A percentile compares a stretch with the other conserved stretches of the same genome.
These are phyloP conservation scores for Cercospora brassicicola DNA, from an alignment of 2,329 filamentous ascomycete genomes.

Conservation along the genomic window DNA sequence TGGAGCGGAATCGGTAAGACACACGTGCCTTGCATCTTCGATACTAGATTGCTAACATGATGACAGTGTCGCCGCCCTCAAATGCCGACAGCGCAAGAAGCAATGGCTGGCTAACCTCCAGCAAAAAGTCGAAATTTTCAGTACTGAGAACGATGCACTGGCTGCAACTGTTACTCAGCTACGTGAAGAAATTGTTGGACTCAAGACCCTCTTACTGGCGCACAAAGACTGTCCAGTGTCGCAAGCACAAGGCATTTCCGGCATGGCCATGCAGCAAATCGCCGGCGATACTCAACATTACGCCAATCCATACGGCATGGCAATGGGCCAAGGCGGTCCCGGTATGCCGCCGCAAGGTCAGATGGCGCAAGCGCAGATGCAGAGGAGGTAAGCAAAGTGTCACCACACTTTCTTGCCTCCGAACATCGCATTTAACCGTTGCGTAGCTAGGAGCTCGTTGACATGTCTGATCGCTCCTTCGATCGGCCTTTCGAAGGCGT, in stretches of 20 bases:
- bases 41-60: slow-evolving; percentile 31
- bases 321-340: slow-evolving; percentile 39
- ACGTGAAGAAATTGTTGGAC: slow-evolving; percentile 87
- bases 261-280: slow-evolving; percentile 53
- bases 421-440: slow-evolving; percentile 6
- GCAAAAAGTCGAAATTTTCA: slow-evolving; percentile 89
- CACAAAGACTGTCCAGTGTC: slow-evolving; percentile 97
- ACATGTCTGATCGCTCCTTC: slow-evolving; percentile 2
- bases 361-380: slow-evolving; percentile 38
- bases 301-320: slow-evolving; percentile 53
- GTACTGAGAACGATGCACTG: slow-evolving; percentile 84
- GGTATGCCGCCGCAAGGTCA: slow-evolving; percentile 37
- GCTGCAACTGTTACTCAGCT: slow-evolving; percentile 79
- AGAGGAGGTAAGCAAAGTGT: slow-evolving; percentile 37
- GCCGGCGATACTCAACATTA: slow-evolving; percentile 47
- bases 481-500: slow-evolving; percentile 11
- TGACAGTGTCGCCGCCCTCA: slow-evolving; percentile 83
- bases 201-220: slow-evolving; percentile 87
- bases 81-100: slow-evolving; percentile 97
- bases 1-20: slow-evolving; percentile 88
- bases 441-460: slow-evolving; percentile 24
- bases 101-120: slow-evolving; percentile 97
- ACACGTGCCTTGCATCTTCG: not conserved
- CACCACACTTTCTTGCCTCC: slow-evolving; percentile 16
- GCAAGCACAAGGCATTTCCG: slow-evolving; percentile 72